Conservation (phyloP, 306 rosid genomes). For the Malus asiatica region DNA sequence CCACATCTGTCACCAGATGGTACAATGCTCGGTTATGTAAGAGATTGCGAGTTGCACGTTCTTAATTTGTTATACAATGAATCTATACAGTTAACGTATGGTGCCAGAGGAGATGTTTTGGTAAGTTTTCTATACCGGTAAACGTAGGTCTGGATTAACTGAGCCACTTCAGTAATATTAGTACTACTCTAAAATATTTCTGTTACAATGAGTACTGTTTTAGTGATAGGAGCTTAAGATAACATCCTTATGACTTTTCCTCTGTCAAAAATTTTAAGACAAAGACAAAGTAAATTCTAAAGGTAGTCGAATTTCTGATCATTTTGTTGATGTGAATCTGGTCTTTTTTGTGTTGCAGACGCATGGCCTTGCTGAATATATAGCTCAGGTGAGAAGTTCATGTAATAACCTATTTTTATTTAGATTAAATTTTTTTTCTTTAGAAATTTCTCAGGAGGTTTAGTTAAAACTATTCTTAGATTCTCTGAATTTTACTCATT, state of each 20-base stretch:
- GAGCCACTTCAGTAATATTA: constrained; percentile 1
- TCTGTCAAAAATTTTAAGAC: not conserved
- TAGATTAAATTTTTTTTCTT: not conserved
- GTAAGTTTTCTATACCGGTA: constrained; percentile 27
- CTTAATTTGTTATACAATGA: constrained; percentile 51
- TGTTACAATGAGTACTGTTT: not conserved
- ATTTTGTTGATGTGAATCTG: not conserved
- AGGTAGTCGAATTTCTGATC: not conserved
- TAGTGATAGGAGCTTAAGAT: not conserved
- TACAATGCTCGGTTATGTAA: constrained; percentile 64
- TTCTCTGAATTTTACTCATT: constrained; percentile 22
- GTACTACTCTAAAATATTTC: not conserved
- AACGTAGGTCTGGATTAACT: not conserved
- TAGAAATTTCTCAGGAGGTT: not conserved
- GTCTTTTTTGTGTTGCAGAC: constrained; percentile 49
- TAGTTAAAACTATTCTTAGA: constrained; percentile 2
- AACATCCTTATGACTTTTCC: not conserved
- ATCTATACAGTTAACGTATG: constrained; percentile 68
- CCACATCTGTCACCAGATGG: constrained; percentile 93
- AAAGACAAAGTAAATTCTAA: not conserved
- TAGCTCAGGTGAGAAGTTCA: constrained; percentile 82
- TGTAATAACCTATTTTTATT: constrained; percentile 1
- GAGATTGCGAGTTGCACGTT: constrained; percentile 70
- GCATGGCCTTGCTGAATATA: constrained; percentile 91
- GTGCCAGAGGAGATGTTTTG: constrained; percentile 52